Percentiles rank a stretch among this genome's conserved stretches.
Evolutionary conservation across 1,139 yeast species (phyloP).

Genomic region (Meyerozyma smithsonii): DNA sequence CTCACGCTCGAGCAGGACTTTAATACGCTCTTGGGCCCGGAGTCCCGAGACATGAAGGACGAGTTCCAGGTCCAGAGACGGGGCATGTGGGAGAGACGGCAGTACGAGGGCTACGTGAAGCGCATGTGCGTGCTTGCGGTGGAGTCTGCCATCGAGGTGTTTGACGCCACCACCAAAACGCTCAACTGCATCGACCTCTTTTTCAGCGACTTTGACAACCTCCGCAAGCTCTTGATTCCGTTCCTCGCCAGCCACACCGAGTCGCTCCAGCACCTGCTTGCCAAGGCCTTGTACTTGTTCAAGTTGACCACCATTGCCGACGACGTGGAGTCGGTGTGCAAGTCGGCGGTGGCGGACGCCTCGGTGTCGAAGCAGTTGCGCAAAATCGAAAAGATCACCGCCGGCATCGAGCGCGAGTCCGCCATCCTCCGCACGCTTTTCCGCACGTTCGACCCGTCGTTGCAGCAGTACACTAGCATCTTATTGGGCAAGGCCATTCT

Average conservation of each 20-base stretch:
- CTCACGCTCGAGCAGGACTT: slow-evolving; percentile 30
- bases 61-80: slow-evolving; percentile 6
- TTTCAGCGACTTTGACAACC: slow-evolving; percentile 11
- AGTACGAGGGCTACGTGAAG: slow-evolving; percentile 24
- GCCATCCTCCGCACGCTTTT: slow-evolving; percentile 25
- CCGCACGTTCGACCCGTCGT: slow-evolving; percentile 29
- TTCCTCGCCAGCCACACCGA: slow-evolving; percentile 29
- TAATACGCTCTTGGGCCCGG: slow-evolving; percentile 24
- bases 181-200: slow-evolving; percentile 7
- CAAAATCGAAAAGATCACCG: slow-evolving; percentile 35
- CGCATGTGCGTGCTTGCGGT: slow-evolving; percentile 18
- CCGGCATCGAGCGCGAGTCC: slow-evolving; percentile 34
- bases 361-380: slow-evolving; percentile 18
- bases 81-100: slow-evolving; percentile 25
- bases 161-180: slow-evolving; percentile 19
- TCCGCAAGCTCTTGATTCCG: slow-evolving; percentile 32
- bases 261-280: slow-evolving; percentile 22
- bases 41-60: slow-evolving; percentile 6
- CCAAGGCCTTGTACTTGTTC: slow-evolving; percentile 22
- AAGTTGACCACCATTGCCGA: slow-evolving; percentile 28
- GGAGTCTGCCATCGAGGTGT: slow-evolving; percentile 18
- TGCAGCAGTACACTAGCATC: slow-evolving; percentile 34
- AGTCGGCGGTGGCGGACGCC: slow-evolving; percentile 18
- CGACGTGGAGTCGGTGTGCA: slow-evolving; percentile 17
- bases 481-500: slow-evolving; percentile 41